Evolutionary conservation across 345 rosid genomes (phyloP).

Genomic region (Eucalyptus coolabah): DNA sequence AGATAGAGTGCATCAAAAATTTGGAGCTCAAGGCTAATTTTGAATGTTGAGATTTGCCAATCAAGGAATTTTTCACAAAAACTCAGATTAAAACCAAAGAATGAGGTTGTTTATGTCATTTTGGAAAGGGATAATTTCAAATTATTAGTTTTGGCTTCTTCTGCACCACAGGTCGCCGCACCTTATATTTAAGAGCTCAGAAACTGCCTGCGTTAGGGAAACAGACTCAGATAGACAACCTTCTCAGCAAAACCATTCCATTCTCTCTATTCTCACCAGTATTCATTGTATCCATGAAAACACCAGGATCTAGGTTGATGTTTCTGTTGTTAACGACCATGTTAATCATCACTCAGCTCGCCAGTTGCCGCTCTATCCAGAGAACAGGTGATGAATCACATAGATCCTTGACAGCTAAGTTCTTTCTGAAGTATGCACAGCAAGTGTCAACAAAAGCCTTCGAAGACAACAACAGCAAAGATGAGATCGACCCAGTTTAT

Average conservation of each 20-base stretch:
- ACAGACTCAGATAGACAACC: not conserved
- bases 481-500: conserved; percentile 5
- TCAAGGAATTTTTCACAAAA: not conserved
- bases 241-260: not conserved
- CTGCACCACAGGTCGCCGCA: not conserved
- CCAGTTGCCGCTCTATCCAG: conserved; percentile 4
- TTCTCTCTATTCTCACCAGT: not conserved
- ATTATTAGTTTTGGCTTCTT: not conserved
- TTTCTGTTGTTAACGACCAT: conserved; percentile 10
- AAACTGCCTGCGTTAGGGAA: not conserved
- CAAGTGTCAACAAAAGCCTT: not conserved
- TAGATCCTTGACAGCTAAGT: not conserved
- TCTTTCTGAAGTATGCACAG: not conserved
- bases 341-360: not conserved
- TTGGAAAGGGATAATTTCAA: not conserved
- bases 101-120: not conserved
- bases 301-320: not conserved
- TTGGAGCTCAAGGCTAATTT: not conserved
- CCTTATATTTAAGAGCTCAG: not conserved
- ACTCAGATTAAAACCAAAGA: not conserved
- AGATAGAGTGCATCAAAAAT: not conserved
- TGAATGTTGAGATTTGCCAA: not conserved
- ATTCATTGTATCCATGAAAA: not conserved
- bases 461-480: not conserved
- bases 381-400: not conserved